Base-by-base conservation (phyloP, 1,139 yeast species). In the Arxiozyma slooffiae region DNA sequence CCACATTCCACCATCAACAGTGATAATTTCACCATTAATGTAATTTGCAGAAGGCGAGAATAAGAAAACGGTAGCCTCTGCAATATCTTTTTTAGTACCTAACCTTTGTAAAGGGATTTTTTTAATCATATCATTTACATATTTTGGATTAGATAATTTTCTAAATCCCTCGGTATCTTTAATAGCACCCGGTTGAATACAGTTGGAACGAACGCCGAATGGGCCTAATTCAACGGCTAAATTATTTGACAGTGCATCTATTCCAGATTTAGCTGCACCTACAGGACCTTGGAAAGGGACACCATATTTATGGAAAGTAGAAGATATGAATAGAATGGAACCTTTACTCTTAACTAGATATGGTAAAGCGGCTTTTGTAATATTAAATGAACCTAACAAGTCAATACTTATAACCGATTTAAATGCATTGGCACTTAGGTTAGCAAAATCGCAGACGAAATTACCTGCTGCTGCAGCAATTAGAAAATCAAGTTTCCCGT, bases 391-490 rank as follows among this genome's bases (percentile, higher is more conserved):
- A 2, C 97, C 97, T 44, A 88, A 68, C 50, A 89, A 71, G 66
- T 90, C 97, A 55, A 90, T 90, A 41, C 80, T 81, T 24, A 88
- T 76, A 30, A 90, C 97, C 0, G 94, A 76, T 66, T 84, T 82
- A 74, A 90, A 90, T 2, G 96, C 97, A 61, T 87, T 87, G 39
- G 89, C 67, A 1, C 94, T 83, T 56, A 89, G 71, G 59, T 81
- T 82, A 61, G 82, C 81, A 67, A 89, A 80, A 64, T 87, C 94
- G 37, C 89, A 73, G 56, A 90, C 68, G 62, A 89, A 90, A 72
- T 89, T 89, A 6, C 97, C 97, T 4, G 97, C 97, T 2, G 97
- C 97, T 20, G 97, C 97, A 41, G 94, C 90, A 67, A 90, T 83
- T 42, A 89, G 94, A 63, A 68, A 85, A 67, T 90, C 97, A 44